Evolutionary conservation across 1,139 yeast species (phyloP).

Genomic region (Tardiomyces blankii): DNA sequence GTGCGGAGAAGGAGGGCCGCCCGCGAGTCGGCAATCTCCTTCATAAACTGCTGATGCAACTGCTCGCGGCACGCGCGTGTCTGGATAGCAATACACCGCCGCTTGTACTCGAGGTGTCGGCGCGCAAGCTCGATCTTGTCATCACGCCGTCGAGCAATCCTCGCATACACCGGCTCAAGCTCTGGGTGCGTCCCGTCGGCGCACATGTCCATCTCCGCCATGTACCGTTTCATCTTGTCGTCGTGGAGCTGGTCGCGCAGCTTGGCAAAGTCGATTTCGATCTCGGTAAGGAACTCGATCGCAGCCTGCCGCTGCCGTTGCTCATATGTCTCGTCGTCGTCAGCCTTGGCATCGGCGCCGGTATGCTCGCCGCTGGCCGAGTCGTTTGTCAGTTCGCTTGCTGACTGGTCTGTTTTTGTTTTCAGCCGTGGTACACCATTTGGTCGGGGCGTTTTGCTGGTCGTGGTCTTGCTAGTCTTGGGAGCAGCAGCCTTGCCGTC

Average conservation of each 20-base stretch:
- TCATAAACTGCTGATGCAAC: conserved; percentile 75
- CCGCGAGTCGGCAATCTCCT: conserved; percentile 58
- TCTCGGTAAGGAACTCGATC: conserved; percentile 54
- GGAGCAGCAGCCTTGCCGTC: conserved; percentile 3
- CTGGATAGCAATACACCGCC: conserved; percentile 67
- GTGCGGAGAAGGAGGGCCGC: conserved; percentile 56
- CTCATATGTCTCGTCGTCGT: conserved; percentile 7
- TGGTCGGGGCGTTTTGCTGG: no score
- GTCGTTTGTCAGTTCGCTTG: conserved; percentile 2
- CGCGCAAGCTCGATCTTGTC: conserved; percentile 59
- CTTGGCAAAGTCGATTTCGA: conserved; percentile 78
- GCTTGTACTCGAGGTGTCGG: conserved; percentile 57
- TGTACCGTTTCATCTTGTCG: conserved; percentile 56
- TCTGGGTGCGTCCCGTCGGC: conserved; percentile 90
- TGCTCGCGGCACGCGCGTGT: conserved; percentile 71
- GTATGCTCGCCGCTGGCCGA: conserved; percentile 11
- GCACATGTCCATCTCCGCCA: conserved; percentile 79
- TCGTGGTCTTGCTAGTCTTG: neutral
- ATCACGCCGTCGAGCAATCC: conserved; percentile 60
- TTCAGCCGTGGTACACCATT: no score
- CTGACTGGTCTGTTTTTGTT: neutral
- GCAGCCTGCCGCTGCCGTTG: conserved; percentile 45
- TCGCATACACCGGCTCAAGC: conserved; percentile 49
- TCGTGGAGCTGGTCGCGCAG: conserved; percentile 53
- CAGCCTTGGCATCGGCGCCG: conserved; percentile 8